phyloP scores from a whole-genome alignment of 495 filamentous ascomycete genomes.

The Chaetomidium leptoderma region DNA sequence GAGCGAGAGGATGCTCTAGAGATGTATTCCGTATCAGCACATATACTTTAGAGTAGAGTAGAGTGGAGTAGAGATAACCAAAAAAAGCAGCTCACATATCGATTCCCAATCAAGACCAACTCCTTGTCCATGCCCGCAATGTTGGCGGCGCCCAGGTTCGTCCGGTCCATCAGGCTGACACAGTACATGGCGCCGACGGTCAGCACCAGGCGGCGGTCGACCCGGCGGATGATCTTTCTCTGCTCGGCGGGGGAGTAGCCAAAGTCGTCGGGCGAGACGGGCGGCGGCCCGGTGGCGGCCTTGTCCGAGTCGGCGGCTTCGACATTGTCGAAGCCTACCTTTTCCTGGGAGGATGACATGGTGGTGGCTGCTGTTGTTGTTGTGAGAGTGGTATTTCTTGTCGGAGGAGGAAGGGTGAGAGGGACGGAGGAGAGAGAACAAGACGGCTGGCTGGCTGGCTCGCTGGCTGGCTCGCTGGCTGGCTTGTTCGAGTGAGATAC shows the following conservation, averaged over 20 bases:
- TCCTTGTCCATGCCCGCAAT: conserved; percentile 61
- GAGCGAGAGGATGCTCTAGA: conserved; percentile 54
- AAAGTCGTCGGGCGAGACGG: conserved; percentile 23
- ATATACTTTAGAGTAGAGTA: background rate
- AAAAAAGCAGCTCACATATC: conserved; percentile 29
- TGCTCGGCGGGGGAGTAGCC: conserved; percentile 37
- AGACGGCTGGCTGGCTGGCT: background rate
- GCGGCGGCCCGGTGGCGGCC: background rate
- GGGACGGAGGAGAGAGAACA: background rate
- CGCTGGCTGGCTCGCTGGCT: no score
- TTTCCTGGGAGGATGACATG: conserved; percentile 16
- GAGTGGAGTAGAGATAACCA: background rate
- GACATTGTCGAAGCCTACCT: conserved; percentile 16
- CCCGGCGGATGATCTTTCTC: conserved; percentile 50
- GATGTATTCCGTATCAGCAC: no score
- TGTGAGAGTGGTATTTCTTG: background rate
- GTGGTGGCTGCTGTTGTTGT: background rate
- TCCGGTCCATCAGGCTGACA: conserved; percentile 63
- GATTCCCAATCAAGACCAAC: conserved; percentile 41
- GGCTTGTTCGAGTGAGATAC: background rate
- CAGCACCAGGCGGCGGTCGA: conserved; percentile 60
- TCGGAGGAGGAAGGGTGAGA: no score
- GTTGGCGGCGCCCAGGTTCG: conserved; percentile 59
- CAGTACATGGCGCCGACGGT: conserved; percentile 64
- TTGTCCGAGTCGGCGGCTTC: conserved; percentile 16